phyloP scores from a whole-genome alignment of 352 stramenopile species.

The Phytopythium ostracodes region DNA sequence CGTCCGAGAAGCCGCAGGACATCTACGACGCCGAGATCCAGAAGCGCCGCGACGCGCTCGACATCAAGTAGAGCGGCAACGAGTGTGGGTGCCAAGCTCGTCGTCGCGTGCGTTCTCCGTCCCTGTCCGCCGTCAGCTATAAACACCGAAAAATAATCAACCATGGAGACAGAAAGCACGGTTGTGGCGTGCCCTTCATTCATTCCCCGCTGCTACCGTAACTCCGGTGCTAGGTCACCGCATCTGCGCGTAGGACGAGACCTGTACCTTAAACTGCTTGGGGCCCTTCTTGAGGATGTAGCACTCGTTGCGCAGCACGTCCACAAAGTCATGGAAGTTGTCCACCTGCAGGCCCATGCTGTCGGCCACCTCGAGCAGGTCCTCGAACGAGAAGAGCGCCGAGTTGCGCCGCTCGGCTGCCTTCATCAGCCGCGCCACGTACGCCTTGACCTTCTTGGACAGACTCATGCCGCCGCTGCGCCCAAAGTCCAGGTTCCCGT shows the following conservation, averaged over 20 bases:
- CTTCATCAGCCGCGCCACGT: conserved; percentile 75
- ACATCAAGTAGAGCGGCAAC: conserved; percentile 33
- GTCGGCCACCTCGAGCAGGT: conserved; percentile 67
- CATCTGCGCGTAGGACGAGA: conserved; percentile 49
- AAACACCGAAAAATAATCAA: background rate
- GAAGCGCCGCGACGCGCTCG: conserved; percentile 62
- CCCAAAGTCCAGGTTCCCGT: conserved; percentile 85
- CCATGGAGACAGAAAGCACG: no score
- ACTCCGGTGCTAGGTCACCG: background rate
- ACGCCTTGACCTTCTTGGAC: conserved; percentile 76
- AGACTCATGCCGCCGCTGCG: conserved; percentile 65
- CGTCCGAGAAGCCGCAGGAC: conserved; percentile 76
- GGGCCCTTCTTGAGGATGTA: conserved; percentile 84
- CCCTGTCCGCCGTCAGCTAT: no score
- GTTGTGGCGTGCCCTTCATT: no score
- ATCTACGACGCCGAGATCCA: conserved; percentile 71
- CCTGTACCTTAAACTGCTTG: conserved; percentile 73
- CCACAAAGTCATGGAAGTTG: conserved; percentile 81
- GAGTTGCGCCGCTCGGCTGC: conserved; percentile 51
- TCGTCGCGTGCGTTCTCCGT: no score
- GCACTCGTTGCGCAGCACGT: conserved; percentile 83
- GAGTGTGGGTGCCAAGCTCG: no score
- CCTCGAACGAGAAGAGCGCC: conserved; percentile 71
- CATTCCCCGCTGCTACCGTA: no score
- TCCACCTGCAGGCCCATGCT: conserved; percentile 73